Base-by-base conservation (phyloP, 768 basidiomycete species). In the Hysterangium stoloniferum region DNA sequence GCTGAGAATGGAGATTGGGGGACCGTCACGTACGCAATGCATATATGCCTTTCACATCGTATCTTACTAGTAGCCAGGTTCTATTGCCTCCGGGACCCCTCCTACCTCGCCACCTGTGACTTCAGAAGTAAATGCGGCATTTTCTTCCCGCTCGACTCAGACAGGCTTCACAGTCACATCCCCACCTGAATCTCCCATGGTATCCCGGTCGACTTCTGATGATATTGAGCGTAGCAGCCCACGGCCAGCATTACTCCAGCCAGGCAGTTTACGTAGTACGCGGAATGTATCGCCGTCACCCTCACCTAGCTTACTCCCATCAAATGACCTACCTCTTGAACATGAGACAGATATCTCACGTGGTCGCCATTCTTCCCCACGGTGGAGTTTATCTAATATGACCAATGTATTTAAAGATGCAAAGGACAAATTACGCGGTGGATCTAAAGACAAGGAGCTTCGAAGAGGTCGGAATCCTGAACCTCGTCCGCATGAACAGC, bases 401-500 rank as follows among this genome's bases (percentile, higher is more conserved):
- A 68, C 70, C n/a, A 69, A 67, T 37, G 62, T 67, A 13, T 65
- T 65, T 8, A 71, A 73, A 56, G 58, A 67, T 25, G 69, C 59
- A 22, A 45, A 32, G 33, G 52, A 52, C 13, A 47, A 25, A 24
- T 25, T 29, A 31, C 37, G 40, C 17, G 32, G 28, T 40, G 25
- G 19, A 6, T 17, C 49, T n/a, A 51, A 51, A n/a, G 49, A 51
- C 11, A 11, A 15, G 22, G 49, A 51, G 17, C 19, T 12, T 19
- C 49, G 31, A 12, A 22, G 49, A 17, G 49, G 49, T 17, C 38
- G 49, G 31, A 41, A 31, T 6, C 37, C 38, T 27, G 49, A 51
- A 32, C 49, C 35, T n/a, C 47, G 47, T 34, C 9, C 12, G 22
- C 20, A 31, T 3, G 22, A 41, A 9, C 22, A 29, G 8, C 29